These are phyloP conservation scores for Nannizziopsis barbatae DNA, from an alignment of 2,329 filamentous ascomycete species.

Conservation along the genomic window DNA sequence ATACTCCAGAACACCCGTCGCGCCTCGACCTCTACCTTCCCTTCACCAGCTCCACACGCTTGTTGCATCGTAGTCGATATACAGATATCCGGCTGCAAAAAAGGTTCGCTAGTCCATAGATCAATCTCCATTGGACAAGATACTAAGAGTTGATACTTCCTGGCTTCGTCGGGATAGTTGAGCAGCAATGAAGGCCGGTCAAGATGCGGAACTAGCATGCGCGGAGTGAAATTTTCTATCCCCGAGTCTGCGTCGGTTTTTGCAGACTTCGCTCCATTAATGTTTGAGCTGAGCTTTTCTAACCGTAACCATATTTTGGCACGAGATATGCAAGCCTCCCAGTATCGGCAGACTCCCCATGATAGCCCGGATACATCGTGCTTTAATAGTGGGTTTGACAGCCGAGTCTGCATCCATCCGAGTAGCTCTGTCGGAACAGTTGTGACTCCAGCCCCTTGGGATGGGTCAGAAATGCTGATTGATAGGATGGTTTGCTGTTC, in stretches of 20 bases:
- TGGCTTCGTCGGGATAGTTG: conserved; percentile 14
- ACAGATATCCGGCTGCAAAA: conserved; percentile 28
- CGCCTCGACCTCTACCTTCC: conserved; percentile 29
- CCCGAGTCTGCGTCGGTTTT: neutral
- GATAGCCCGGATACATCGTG: conserved; percentile 33
- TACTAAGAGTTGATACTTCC: conserved; percentile 21
- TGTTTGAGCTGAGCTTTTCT: conserved; percentile 4
- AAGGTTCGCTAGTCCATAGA: conserved; percentile 33
- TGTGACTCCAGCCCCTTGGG: conserved; percentile 9
- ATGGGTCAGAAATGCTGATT: conserved; percentile 19
- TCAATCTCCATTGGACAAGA: conserved; percentile 29
- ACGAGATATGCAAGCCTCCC: conserved; percentile 31
- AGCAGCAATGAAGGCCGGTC: conserved; percentile 29
- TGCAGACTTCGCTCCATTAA: neutral
- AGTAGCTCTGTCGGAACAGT: conserved; percentile 23
- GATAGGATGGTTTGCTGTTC: conserved; percentile 28
- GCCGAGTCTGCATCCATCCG: conserved; percentile 27
- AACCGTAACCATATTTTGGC: conserved; percentile 27
- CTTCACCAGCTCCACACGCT: neutral
- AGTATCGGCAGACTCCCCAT: conserved; percentile 34
- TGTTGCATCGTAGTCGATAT: conserved; percentile 17
- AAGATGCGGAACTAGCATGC: conserved; percentile 27
- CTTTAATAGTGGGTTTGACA: conserved; percentile 27
- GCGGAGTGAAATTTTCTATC: conserved; percentile 18
- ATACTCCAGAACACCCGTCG: conserved; percentile 31